phyloP scores from a whole-genome alignment of 2,329 filamentous ascomycete species.

The Colletotrichum viniferum region DNA sequence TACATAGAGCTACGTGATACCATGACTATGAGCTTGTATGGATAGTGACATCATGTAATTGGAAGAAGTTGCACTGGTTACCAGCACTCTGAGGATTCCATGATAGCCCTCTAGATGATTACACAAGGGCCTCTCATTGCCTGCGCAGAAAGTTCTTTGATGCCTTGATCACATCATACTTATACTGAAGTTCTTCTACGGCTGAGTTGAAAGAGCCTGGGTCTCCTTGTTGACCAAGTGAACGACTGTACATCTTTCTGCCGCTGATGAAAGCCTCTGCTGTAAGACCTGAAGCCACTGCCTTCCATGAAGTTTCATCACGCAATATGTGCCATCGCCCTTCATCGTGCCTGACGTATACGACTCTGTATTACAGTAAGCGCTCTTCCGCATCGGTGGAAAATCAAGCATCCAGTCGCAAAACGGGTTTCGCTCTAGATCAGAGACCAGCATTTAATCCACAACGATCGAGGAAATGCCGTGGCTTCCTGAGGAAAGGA shows the following conservation, averaged over 20 bases:
- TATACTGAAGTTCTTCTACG: fast-evolving
- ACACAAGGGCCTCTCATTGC: too few species aligned
- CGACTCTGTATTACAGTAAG: background rate
- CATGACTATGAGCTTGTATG: fast-evolving
- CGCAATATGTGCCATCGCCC: fast-evolving
- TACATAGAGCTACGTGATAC: fast-evolving
- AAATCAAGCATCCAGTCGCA: background rate
- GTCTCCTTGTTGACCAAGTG: background rate
- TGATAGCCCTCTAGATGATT: too few species aligned
- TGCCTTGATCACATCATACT: background rate
- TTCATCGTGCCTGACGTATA: background rate
- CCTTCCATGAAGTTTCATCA: background rate
- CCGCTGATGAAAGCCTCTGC: background rate
- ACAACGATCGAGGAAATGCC: background rate
- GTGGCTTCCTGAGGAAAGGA: background rate
- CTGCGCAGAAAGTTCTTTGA: background rate
- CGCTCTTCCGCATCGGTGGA: fast-evolving
- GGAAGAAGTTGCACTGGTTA: fast-evolving
- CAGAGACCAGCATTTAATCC: background rate
- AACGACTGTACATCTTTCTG: fast-evolving
- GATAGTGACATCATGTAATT: background rate
- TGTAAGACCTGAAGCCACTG: fast-evolving
- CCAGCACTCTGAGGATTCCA: background rate
- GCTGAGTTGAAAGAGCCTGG: fast-evolving
- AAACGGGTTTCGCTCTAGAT: fast-evolving